Conservation (phyloP, 768 basidiomycete species). For the Termitomyces sp. region DNA sequence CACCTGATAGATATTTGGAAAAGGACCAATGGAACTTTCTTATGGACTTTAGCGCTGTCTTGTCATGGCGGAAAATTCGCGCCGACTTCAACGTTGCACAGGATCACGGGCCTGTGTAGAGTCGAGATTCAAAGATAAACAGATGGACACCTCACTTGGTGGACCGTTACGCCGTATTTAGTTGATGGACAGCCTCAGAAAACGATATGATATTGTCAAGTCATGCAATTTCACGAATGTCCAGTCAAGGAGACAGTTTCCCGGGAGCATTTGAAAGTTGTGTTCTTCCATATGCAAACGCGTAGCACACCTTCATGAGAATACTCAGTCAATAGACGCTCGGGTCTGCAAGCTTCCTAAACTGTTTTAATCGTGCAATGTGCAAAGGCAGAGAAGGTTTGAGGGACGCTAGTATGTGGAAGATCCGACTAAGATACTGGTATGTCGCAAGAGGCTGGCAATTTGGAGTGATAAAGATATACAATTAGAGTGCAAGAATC, state of each 20-base stretch:
- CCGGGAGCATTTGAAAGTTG: neutral
- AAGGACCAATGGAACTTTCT: neutral
- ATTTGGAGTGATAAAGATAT: slow-evolving; percentile 4
- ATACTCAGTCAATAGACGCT: neutral
- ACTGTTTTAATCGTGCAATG: neutral
- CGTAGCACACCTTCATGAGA: neutral
- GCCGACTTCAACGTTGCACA: neutral
- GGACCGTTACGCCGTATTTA: neutral
- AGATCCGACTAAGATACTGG: neutral
- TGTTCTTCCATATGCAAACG: neutral
- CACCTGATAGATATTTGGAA: neutral
- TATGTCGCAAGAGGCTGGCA: neutral
- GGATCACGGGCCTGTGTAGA: neutral
- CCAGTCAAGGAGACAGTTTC: neutral
- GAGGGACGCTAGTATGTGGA: neutral
- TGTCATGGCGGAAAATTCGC: neutral
- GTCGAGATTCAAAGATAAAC: neutral
- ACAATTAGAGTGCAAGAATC: slow-evolving; percentile 1
- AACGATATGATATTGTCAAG: no score
- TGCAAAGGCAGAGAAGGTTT: neutral
- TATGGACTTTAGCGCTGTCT: neutral
- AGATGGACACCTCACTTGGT: neutral
- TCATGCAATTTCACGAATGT: neutral
- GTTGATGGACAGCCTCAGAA: neutral
- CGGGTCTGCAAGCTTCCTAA: neutral